Base-by-base conservation (phyloP, 1,284 basidiomycete genomes). In the Trametes versicolor region DNA sequence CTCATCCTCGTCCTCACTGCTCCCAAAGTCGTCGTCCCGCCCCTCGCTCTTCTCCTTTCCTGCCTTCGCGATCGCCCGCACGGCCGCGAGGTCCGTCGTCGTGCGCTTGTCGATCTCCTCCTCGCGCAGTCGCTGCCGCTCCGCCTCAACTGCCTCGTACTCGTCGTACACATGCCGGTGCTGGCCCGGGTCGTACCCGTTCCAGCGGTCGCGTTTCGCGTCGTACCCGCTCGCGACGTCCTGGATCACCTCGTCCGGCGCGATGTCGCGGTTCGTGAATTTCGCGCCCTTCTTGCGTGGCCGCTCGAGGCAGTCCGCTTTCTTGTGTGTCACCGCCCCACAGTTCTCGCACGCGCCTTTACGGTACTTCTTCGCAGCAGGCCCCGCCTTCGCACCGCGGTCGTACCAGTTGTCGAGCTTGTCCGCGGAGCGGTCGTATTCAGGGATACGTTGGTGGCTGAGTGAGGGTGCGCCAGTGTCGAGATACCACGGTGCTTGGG, bases 271-370 rank as follows among this genome's bases (percentile, higher is more conserved):
- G 80, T 92, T 93, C 25, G 96, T 95, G 79, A 86, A 99, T 80
- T 93, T 98, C 49, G 98, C 98, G 37, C 98, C 98, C 75, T 95
- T 95, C 84, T 95, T 96, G 62, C 98, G 88, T 27, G 98, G 98
- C 61, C 98, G 88, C 80, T 99, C 98, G 54, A 99, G 85, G 78
- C 98, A 99, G 77, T 99, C 98, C 72, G 87, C 82, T 65, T 85
- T 88, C 80, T 94, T 93, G 83, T 99, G 98, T 1, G 95, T 94
- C 86, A 98, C 92, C 19, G 97, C 94, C 64, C 97, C 97, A 74
- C 97, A 99, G 77, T 99, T 99, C 82, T 98, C 96, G 82, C 97
- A 99, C 36, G 97, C 98, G 37, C 97, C 97, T 77, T 98, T 97
- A 71, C 98, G 88, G 77, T 93, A 99, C 79, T 98, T 98, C 76